Percentiles rank a stretch among this genome's conserved stretches.
Conservation (phyloP, 73 alveolate genomes). For the Halteria grandinella region DNA sequence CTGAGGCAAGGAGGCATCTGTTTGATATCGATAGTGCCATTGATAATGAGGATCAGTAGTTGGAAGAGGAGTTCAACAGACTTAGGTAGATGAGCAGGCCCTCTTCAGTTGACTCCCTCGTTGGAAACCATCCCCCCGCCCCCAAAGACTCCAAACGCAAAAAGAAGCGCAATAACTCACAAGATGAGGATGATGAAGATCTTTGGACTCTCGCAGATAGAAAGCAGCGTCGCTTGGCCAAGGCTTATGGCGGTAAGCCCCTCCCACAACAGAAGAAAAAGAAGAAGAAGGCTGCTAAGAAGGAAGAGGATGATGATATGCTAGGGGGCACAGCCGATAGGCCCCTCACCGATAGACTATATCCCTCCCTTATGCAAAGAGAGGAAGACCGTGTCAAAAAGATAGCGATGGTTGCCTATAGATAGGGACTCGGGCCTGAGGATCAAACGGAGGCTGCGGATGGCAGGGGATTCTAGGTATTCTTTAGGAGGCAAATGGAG, state of each 20-base stretch:
- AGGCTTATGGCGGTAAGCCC: slow-evolving; percentile 48
- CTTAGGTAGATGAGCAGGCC: slow-evolving; percentile 28
- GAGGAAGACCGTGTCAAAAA: slow-evolving; percentile 52
- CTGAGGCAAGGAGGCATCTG: neutral
- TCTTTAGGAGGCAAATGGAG: slow-evolving; percentile 36
- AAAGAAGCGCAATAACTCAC: neutral
- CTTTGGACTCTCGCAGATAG: slow-evolving; percentile 5
- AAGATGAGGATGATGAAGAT: neutral
- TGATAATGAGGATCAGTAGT: slow-evolving; percentile 22
- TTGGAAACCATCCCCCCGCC: slow-evolving; percentile 6
- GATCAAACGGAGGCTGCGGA: neutral
- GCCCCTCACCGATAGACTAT: slow-evolving; percentile 25
- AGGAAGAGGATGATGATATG: neutral
- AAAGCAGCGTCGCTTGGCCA: slow-evolving; percentile 13
- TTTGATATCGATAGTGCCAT: slow-evolving; percentile 27
- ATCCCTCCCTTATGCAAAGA: slow-evolving; percentile 1
- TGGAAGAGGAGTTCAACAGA: slow-evolving; percentile 41
- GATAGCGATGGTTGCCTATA: slow-evolving; percentile 39
- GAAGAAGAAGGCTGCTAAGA: neutral
- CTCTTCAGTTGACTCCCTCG: slow-evolving; percentile 18
- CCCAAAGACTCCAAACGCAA: neutral
- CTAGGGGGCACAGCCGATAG: no score
- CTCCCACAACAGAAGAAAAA: slow-evolving; percentile 8
- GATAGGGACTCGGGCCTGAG: neutral
- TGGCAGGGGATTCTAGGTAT: slow-evolving; percentile 9